Evolutionary conservation across 257 asterid species (phyloP), one percentile per base, ranked within the genome.

Genomic region (Fraxinus excelsior): DNA sequence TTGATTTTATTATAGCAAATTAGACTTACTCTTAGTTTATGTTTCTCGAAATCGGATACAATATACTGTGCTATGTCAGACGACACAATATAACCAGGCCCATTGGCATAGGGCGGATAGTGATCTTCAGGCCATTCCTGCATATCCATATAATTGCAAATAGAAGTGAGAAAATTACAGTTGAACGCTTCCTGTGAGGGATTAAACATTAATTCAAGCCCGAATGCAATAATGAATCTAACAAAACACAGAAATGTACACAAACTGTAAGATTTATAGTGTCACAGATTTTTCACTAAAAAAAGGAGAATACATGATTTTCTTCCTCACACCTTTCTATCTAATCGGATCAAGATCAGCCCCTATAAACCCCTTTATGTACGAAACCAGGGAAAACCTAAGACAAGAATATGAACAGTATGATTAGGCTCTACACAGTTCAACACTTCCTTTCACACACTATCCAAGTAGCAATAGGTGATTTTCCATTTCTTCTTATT

Each of bases 81-180:
- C 68, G 99, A 88, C 73, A 95, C 74, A 81, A 95, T 71, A 83
- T 95, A 95, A 73, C 98, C 99, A 80, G 99, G 99, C 68, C 99
- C 99, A 60, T 95, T 95, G 3, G 99, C 97, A 40, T 95, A 95
- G 46, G 97, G 93, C 62, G 99, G 99, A 88, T 92, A 95, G 67
- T 78, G 91, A 72, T 87, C 97, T 85, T 92, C 97, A 2, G 98
- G 98, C 97, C 97, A 95, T 87, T 95, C 99, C 99, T 95, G 88
- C 81, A 83, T 77, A 79, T 37, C 80, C 83, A 73, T 32, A 68
- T 71, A 65, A 46, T 62, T 46, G 28, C 28, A 60, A 71, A 53
- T 21, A 65, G 46, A 79, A 53, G 67, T 65, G n/a, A 80, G 79
- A 19, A 72, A 49, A 71, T 49, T 58, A 29, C 34, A 25, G 21